Evolutionary conservation across 2,329 filamentous ascomycete species (phyloP), one percentile per base, ranked within the genome.

Genomic region (Juglanconis sp.): DNA sequence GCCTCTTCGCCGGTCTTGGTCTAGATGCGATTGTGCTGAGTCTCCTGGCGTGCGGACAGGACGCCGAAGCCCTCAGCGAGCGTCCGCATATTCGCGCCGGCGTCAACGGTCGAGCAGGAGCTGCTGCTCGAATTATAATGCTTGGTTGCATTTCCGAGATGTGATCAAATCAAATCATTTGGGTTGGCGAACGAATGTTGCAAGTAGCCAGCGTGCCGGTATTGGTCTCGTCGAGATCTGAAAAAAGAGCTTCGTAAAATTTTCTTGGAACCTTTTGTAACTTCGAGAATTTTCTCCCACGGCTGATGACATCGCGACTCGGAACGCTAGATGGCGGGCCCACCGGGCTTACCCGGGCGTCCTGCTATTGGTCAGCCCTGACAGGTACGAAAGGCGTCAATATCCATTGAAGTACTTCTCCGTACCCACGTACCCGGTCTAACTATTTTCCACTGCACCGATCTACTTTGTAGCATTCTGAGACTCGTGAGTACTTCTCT

Each of bases 51-150:
- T 64, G 66, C 51, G 60, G 46, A 48, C 65, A 60, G 62, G 66
- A 67, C 50, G 59, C 36, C 52, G 65, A 65, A 38, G 70, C 56
- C 59, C 65, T 64, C 24, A 62, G 60, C 60, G 67, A 68, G 34
- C 65, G 66, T 32, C 69, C 64, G 56, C 71, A 74, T 65, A 70
- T 64, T 57, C 71, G 70, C 44, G 69, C 67, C 11, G 69, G 68
- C 5, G 69, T 68, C 58, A 73, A 64, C 50, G 69, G 70, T 59
- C 69, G 68, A 31, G 67, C 66, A 55, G 73, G 69, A 42, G 72
- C 60, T 36, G 65, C 69, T n/a, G 71, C 70, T 66, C 72, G 73
- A 44, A 71, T 67, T 34, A 74, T 57, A 56, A 74, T 66, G 60
- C 65, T 71, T 46, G 72, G 64, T 66, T 69, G 73, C 72, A 75